Evolutionary conservation across 768 basidiomycete species (phyloP).

Genomic region (Asterophora parasitica): DNA sequence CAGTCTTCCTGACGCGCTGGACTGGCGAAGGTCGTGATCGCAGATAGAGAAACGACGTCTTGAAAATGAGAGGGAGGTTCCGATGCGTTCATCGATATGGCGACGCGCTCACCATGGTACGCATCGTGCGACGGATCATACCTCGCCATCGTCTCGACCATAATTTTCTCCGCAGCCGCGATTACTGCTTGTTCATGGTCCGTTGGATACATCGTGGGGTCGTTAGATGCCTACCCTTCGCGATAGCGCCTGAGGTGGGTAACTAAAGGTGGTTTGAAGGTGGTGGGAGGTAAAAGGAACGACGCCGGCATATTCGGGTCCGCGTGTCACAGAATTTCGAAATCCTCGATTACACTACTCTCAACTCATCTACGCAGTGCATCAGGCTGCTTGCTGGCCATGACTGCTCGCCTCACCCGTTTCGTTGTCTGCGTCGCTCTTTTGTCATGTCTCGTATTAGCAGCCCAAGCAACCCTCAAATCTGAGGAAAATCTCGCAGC

Average conservation of each 20-base stretch:
- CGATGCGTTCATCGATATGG: not conserved
- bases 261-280: too few relatives aligned
- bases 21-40: slow-evolving; percentile 39
- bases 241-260: too few relatives aligned
- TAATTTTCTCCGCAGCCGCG: slow-evolving; percentile 58
- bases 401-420: slow-evolving; percentile 23
- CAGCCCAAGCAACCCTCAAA: not conserved
- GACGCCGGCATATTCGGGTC: too few relatives aligned
- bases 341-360: too few relatives aligned
- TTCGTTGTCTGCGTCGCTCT: slow-evolving; percentile 37
- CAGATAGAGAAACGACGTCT: not conserved
- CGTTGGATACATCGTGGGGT: slow-evolving; percentile 44
- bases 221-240: too few relatives aligned
- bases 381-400: slow-evolving; percentile 11
- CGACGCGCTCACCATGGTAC: slow-evolving; percentile 58
- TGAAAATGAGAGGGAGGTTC: not conserved
- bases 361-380: too few relatives aligned
- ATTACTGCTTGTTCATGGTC: slow-evolving; percentile 47
- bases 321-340: too few relatives aligned
- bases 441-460: slow-evolving; percentile 29
- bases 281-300: too few relatives aligned
- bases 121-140: slow-evolving; percentile 82
- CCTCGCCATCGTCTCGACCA: slow-evolving; percentile 67
- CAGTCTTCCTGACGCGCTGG: slow-evolving; percentile 75
- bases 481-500: not conserved